Conservation (phyloP, 345 rosid species). For the Citrus mangshanensis region DNA sequence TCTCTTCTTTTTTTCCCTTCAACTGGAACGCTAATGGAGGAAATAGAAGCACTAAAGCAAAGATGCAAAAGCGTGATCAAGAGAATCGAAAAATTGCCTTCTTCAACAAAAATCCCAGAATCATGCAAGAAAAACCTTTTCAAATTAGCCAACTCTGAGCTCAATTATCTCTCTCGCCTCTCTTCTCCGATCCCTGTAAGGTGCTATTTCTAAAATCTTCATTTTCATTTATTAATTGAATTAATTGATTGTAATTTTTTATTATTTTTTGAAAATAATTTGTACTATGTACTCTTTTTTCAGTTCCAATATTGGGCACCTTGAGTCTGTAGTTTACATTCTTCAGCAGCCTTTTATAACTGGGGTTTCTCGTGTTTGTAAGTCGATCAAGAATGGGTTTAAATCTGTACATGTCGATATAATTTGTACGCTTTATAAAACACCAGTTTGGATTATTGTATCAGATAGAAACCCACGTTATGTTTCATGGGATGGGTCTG, state of each 20-base stretch:
- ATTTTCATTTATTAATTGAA: not conserved
- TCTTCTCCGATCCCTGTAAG: conserved; percentile 41
- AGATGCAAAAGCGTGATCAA: conserved; percentile 51
- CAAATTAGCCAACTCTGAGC: conserved; percentile 69
- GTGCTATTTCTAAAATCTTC: conserved; percentile 18
- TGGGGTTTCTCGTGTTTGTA: conserved; percentile 85
- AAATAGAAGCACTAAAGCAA: conserved; percentile 40
- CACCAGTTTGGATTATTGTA: conserved; percentile 78
- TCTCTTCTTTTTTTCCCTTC: not conserved
- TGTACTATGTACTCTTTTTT: not conserved
- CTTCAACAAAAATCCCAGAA: conserved; percentile 29
- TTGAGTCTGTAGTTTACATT: conserved; percentile 65
- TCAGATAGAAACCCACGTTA: conserved; percentile 80
- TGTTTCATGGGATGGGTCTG: conserved; percentile 47
- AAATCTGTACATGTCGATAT: conserved; percentile 61
- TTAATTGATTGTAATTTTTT: not conserved
- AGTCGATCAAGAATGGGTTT: conserved; percentile 31
- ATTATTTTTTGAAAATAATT: too few species aligned
- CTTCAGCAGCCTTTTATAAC: conserved; percentile 53
- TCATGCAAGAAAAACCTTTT: conserved; percentile 66
- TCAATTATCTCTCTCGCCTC: conserved; percentile 58
- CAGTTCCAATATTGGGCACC: conserved; percentile 79
- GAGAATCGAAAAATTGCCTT: conserved; percentile 36
- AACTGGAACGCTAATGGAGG: conserved; percentile 9
- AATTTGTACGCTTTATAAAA: conserved; percentile 55